Evolutionary conservation across 1,139 yeast species (phyloP).

Genomic region (Kurtzmaniella natalensis): DNA sequence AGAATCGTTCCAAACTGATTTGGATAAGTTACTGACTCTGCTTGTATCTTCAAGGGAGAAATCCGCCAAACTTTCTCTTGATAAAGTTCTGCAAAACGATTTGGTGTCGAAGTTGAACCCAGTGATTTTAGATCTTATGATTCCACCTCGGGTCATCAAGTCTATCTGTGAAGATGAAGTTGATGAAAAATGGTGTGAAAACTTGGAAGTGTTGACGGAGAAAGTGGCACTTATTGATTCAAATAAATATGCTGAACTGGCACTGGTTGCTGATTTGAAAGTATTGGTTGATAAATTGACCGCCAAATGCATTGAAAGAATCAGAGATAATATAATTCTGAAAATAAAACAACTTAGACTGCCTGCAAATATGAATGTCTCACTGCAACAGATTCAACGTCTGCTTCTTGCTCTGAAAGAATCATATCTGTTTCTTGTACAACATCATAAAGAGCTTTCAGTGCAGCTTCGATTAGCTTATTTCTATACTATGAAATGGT

Average conservation of each 20-base stretch:
- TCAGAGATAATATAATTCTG: constrained; percentile 61
- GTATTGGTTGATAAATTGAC: constrained; percentile 39
- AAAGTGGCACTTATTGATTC: constrained; percentile 45
- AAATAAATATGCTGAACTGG: constrained; percentile 25
- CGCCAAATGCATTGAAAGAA: constrained; percentile 62
- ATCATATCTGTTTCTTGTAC: constrained; percentile 51
- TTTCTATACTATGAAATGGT: constrained; percentile 88
- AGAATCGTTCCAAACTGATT: constrained; percentile 49
- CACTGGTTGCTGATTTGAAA: constrained; percentile 32
- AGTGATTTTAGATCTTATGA: constrained; percentile 63
- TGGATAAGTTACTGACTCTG: constrained; percentile 56
- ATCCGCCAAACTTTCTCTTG: constrained; percentile 28
- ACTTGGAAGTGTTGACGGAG: constrained; percentile 52
- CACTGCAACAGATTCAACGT: constrained; percentile 75
- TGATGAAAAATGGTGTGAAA: constrained; percentile 53
- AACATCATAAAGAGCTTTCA: constrained; percentile 61
- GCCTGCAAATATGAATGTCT: constrained; percentile 29
- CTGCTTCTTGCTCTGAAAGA: constrained; percentile 59
- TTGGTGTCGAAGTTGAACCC: constrained; percentile 64
- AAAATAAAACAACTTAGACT: constrained; percentile 63
- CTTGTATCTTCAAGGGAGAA: constrained; percentile 57
- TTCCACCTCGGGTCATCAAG: constrained; percentile 64
- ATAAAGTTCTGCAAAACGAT: constrained; percentile 47
- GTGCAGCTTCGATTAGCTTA: constrained; percentile 78
- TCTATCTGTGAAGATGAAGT: constrained; percentile 48